Base-by-base conservation (phyloP, 2,329 filamentous ascomycete species). In the Penicillium brevicompactum region DNA sequence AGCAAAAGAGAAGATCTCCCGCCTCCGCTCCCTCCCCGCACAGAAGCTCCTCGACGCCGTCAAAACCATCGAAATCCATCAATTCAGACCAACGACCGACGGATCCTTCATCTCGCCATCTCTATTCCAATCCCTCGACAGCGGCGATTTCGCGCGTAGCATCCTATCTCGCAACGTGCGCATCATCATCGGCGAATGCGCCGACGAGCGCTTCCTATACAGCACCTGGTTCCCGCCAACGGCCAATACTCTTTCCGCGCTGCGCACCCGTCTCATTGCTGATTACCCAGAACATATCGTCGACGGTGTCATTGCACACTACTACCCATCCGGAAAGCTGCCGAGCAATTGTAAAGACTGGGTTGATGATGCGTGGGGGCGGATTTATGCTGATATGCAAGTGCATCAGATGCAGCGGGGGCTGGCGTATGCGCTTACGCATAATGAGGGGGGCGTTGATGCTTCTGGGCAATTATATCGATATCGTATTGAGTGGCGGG, bases 341-440 rank as follows among this genome's bases (percentile, higher is more conserved):
- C 79, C 80, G 0, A 10, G 60, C 0, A 67, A 65, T 5, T 77
- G 71, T 42, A 65, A 69, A 37, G 70, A 78, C 61, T 85, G 82
- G 82, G 31, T 49, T 7, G 59, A 66, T 46, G 77, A 83, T 24
- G 77, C 78, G 0, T 85, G 84, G 64, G 82, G 82, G 0, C 72
- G 71, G 13, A 72, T 85, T 5, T 85, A 85, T 58, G 82, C 82
- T 3, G 80, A 84, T 51, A 78, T 84, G 57, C 82, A 85, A 62
- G 79, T 85, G 8, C 78, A 85, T 60, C 70, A 72, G 16, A 76
- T 83, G 14, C 75, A 82, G 64, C 77, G 82, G 6, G 82, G 82
- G 0, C 77, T 84, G 53, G 70, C 79, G 5, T 67, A 77, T 34
- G 74, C 75, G 0, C 70, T 85, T 1, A 73, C 73, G 0, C 49